phyloP scores from a whole-genome alignment of 2,329 filamentous ascomycete genomes.

The Phialocephala subalpina region DNA sequence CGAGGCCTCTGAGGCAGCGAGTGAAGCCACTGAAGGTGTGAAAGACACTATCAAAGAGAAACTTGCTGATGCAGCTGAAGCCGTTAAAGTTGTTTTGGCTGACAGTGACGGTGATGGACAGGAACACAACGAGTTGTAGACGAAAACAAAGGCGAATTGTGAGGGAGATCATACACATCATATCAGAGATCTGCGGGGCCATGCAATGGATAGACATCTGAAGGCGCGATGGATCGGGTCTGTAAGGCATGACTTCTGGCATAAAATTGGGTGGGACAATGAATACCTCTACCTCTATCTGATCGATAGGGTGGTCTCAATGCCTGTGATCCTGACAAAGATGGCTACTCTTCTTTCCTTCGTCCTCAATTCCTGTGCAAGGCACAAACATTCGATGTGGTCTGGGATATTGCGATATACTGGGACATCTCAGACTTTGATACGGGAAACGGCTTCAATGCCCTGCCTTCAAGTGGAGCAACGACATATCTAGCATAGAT shows the following conservation, averaged over 20 bases:
- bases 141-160: conserved; percentile 21
- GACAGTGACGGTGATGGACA: conserved; percentile 62
- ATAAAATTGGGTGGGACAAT: too few species aligned
- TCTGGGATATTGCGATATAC: too few species aligned
- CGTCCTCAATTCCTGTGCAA: neutral
- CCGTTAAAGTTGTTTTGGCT: conserved; percentile 58
- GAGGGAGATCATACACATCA: neutral
- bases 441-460: too few species aligned
- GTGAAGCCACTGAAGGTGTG: conserved; percentile 40
- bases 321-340: too few species aligned
- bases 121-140: conserved; percentile 68
- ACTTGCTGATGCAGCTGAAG: conserved; percentile 60
- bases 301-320: neutral
- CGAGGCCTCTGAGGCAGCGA: conserved; percentile 28
- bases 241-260: too few species aligned
- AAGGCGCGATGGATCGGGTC: neutral
- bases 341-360: too few species aligned
- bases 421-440: too few species aligned
- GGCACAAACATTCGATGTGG: too few species aligned
- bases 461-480: too few species aligned
- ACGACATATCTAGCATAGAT: too few species aligned
- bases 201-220: neutral
- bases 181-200: neutral
- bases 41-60: conserved; percentile 53
- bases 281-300: neutral